Evolutionary conservation across 495 filamentous ascomycete species (phyloP).

Genomic region (Trichoderma gamsii): DNA sequence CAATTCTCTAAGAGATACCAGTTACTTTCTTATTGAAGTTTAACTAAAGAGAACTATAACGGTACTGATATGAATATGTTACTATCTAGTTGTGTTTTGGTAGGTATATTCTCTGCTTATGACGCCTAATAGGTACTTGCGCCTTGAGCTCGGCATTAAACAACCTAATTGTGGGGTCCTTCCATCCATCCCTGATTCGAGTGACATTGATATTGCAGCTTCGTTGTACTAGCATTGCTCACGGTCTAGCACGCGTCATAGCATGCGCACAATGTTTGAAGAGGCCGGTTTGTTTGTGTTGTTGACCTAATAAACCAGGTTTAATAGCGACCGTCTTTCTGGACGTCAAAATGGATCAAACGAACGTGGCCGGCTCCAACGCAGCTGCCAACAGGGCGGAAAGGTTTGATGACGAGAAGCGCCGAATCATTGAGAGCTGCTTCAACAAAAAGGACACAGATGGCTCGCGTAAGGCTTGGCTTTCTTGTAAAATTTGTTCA

Average conservation of each 20-base stretch:
- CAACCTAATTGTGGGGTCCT: background rate
- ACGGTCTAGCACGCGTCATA: background rate
- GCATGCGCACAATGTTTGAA: background rate
- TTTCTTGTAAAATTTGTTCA: background rate
- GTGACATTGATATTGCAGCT: background rate
- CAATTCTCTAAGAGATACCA: background rate
- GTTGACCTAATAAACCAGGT: background rate
- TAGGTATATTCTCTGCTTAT: background rate
- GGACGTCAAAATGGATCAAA: slow-evolving; percentile 14
- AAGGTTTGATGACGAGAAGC: slow-evolving; percentile 92
- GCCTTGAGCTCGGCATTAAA: background rate
- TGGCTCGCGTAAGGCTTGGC: slow-evolving; percentile 59
- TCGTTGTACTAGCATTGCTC: background rate
- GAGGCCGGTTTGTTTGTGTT: background rate
- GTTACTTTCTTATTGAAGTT: background rate
- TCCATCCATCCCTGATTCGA: background rate
- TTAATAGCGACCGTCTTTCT: background rate
- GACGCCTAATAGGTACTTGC: background rate
- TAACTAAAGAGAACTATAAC: background rate
- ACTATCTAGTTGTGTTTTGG: background rate
- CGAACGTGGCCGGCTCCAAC: slow-evolving; percentile 22
- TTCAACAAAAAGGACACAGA: slow-evolving; percentile 83
- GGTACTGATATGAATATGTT: no score
- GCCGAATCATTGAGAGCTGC: slow-evolving; percentile 83
- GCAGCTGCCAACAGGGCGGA: slow-evolving; percentile 65